Evolutionary conservation across 495 filamentous ascomycete species (phyloP).

Genomic region (Penicillium soppii): DNA sequence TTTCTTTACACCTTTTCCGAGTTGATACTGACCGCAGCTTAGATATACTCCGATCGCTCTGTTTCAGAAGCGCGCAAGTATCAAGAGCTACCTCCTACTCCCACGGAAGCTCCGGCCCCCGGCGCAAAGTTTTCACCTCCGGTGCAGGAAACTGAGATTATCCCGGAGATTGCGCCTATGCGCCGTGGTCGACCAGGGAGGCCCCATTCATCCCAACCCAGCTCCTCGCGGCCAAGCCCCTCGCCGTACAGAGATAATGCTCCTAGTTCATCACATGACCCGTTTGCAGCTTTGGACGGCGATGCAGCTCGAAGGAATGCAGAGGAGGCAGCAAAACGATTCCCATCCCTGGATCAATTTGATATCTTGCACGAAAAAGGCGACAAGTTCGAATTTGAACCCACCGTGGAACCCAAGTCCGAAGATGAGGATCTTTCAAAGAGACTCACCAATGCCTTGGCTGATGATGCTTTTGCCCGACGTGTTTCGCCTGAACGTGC

Average conservation of each 20-base stretch:
- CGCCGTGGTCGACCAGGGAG: conserved; percentile 78
- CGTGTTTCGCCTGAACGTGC: conserved; percentile 35
- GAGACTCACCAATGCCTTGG: conserved; percentile 77
- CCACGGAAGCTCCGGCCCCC: conserved; percentile 56
- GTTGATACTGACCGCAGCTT: conserved; percentile 14
- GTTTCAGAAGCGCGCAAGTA: conserved; percentile 61
- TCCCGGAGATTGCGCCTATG: conserved; percentile 96
- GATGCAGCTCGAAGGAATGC: conserved; percentile 47
- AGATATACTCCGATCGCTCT: conserved; percentile 82
- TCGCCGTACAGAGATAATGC: conserved; percentile 64
- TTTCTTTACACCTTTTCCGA: conserved; percentile 5
- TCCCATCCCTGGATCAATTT: conserved; percentile 93
- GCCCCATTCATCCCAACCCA: conserved; percentile 35
- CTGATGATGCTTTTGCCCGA: conserved; percentile 81
- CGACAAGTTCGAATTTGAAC: conserved; percentile 84
- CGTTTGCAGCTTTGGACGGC: conserved; percentile 84
- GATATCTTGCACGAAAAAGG: conserved; percentile 83
- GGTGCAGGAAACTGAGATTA: conserved; percentile 61
- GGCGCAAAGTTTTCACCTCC: conserved; percentile 70
- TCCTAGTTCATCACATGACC: conserved; percentile 63
- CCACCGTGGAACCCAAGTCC: conserved; percentile 45
- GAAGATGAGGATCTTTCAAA: conserved; percentile 64
- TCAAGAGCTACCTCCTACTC: conserved; percentile 59
- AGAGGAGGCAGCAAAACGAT: conserved; percentile 82
- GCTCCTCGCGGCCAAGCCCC: conserved; percentile 61